Percentiles rank a stretch among this genome's conserved stretches.
Evolutionary conservation across 306 rosid species (phyloP).

Genomic region (Calophaca sinica): DNA sequence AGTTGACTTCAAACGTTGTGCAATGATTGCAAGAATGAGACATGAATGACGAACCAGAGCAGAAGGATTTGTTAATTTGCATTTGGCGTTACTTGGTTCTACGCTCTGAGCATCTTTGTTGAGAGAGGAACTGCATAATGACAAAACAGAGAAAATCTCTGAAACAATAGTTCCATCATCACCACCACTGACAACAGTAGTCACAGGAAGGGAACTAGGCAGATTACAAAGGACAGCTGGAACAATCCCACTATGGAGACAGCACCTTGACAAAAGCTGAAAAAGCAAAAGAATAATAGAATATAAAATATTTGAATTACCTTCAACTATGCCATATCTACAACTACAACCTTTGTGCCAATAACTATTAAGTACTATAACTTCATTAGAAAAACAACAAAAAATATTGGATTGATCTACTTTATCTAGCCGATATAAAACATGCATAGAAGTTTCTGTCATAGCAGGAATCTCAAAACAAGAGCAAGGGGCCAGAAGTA

Average conservation of each 20-base stretch:
- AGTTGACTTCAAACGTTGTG: slow-evolving; percentile 77
- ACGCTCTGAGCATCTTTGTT: slow-evolving; percentile 66
- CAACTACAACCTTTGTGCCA: slow-evolving; percentile 24
- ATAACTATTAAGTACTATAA: slow-evolving; percentile 20
- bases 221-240: slow-evolving; percentile 90
- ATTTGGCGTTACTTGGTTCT: slow-evolving; percentile 62
- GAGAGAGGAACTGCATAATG: slow-evolving; percentile 65
- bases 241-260: slow-evolving; percentile 71
- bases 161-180: slow-evolving; percentile 90
- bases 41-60: slow-evolving; percentile 73
- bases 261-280: slow-evolving; percentile 86
- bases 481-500: slow-evolving; percentile 40
- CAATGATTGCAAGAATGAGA: slow-evolving; percentile 77
- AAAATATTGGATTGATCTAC: background rate
- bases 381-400: slow-evolving; percentile 1
- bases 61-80: slow-evolving; percentile 70
- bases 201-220: slow-evolving; percentile 86
- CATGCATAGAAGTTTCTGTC: background rate
- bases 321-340: background rate
- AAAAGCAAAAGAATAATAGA: slow-evolving; percentile 46
- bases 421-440: slow-evolving; percentile 15
- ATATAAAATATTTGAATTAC: slow-evolving; percentile 12
- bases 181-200: slow-evolving; percentile 94
- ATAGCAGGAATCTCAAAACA: slow-evolving; percentile 27
- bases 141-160: slow-evolving; percentile 76